Evolutionary conservation across 306 rosid genomes (phyloP).

Genomic region (Mimosa bimucronata): DNA sequence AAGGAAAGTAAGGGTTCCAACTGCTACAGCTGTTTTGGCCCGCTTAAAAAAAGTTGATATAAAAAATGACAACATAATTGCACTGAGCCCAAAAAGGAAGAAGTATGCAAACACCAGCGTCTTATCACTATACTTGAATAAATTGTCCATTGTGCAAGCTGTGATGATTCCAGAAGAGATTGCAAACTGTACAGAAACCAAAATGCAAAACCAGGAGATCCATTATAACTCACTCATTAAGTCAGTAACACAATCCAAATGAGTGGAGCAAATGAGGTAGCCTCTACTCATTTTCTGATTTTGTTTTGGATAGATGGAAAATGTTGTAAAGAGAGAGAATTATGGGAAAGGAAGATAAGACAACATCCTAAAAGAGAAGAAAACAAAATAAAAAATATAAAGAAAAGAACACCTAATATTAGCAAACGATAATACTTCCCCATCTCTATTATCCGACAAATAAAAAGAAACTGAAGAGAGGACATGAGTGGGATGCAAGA

Average conservation of each 20-base stretch:
- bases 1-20: constrained; percentile 86
- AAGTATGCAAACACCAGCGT: constrained; percentile 91
- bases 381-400: not conserved
- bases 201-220: constrained; percentile 38
- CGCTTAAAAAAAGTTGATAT: constrained; percentile 87
- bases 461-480: not conserved
- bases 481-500: not conserved
- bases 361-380: not conserved
- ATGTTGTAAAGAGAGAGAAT: not conserved
- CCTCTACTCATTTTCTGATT: not conserved
- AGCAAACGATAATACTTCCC: not conserved
- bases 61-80: constrained; percentile 88
- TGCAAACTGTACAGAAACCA: constrained; percentile 74
- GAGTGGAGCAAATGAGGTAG: not conserved
- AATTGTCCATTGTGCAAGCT: constrained; percentile 77
- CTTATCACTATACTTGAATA: constrained; percentile 93
- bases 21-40: constrained; percentile 98
- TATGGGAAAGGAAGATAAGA: not conserved
- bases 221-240: not conserved
- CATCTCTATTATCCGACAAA: not conserved
- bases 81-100: constrained; percentile 86
- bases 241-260: constrained; percentile 9
- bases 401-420: not conserved
- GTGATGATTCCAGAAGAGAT: constrained; percentile 80
- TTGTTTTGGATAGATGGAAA: not conserved